These are phyloP conservation scores for Syncephalastrum sp. DNA, from an alignment of 371 early-diverging fungal genomes.

Conservation along the genomic window DNA sequence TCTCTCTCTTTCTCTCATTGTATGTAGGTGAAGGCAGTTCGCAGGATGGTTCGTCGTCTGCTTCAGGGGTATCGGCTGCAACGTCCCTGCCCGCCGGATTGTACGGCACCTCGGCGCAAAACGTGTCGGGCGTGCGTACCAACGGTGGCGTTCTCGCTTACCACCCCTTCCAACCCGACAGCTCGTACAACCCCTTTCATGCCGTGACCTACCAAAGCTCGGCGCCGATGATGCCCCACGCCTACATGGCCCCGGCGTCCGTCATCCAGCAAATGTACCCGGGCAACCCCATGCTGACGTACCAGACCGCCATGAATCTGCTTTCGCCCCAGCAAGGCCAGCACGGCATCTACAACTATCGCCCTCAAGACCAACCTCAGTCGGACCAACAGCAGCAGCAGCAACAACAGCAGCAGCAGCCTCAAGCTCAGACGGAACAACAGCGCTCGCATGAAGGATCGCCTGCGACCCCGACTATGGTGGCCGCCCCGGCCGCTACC, in stretches of 20 bases:
- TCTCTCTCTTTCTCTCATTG: too few species aligned
- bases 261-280: constrained; percentile 30
- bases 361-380: constrained; percentile 9
- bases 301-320: constrained; percentile 41
- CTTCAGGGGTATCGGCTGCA: constrained; percentile 1
- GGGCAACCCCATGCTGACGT: constrained; percentile 31
- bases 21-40: constrained; percentile 18
- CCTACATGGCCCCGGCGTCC: constrained; percentile 35
- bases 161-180: constrained; percentile 28
- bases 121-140: constrained; percentile 21
- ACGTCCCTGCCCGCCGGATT: constrained; percentile 22
- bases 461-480: constrained; percentile 13
- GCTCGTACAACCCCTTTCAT: constrained; percentile 32
- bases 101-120: constrained; percentile 22
- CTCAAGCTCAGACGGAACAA: constrained; percentile 1
- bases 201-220: constrained; percentile 24
- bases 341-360: too few species aligned
- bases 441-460: constrained; percentile 11
- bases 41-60: constrained; percentile 22
- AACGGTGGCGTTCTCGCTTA: constrained; percentile 34
- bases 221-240: constrained; percentile 28
- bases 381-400: constrained; percentile 16
- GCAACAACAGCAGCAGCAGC: constrained; percentile 6
- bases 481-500: constrained; percentile 7
- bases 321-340: constrained; percentile 32